Base-by-base conservation (phyloP, 495 filamentous ascomycete species). In the Lophiotrema nucula region DNA sequence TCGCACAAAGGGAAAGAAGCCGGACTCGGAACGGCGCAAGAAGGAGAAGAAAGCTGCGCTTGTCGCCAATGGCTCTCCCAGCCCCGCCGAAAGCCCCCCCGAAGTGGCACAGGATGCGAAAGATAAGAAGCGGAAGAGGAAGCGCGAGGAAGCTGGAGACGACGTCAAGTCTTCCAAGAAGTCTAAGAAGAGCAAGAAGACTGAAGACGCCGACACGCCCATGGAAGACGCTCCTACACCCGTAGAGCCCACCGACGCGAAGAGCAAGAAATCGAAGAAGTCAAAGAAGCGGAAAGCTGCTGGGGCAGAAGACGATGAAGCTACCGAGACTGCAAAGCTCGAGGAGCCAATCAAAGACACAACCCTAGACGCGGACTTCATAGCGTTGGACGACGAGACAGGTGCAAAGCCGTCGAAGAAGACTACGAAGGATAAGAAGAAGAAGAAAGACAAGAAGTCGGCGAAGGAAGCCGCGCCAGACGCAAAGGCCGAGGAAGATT, bases 231-330 rank as follows among this genome's bases (percentile, higher is more conserved):
- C 47, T 53, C 53, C 50, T 67, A 8, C 31, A n/a, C 8, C 31
- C 31, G n/a, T 35, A 8, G 31, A 35, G 31, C 31, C 31, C 31
- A n/a, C 8, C 8, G 8, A 8, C 10, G 41, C 10, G 18, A 6
- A 8, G 22, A 23, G 16, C 25, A 69, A 48, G 47, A 59, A 67
- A 21, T 58, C 55, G 31, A 63, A 67, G 56, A 69, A 67, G 18
- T 25, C 21, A 13, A 59, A 47, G 27, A 66, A 65, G 23, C n/a
- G 8, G 8, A 35, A 35, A 18, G 10, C 39, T n/a, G n/a, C n/a
- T n/a, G n/a, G n/a, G n/a, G n/a, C n/a, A n/a, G n/a, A n/a, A n/a
- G n/a, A n/a, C n/a, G n/a, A n/a, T n/a, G n/a, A n/a, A n/a, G n/a
- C n/a, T 8, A 35, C 31, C 8, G 31, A 35, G n/a, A n/a, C 8